Evolutionary conservation across 169 alveolate genomes (phyloP).

Genomic region (Toxoplasma gondii): DNA sequence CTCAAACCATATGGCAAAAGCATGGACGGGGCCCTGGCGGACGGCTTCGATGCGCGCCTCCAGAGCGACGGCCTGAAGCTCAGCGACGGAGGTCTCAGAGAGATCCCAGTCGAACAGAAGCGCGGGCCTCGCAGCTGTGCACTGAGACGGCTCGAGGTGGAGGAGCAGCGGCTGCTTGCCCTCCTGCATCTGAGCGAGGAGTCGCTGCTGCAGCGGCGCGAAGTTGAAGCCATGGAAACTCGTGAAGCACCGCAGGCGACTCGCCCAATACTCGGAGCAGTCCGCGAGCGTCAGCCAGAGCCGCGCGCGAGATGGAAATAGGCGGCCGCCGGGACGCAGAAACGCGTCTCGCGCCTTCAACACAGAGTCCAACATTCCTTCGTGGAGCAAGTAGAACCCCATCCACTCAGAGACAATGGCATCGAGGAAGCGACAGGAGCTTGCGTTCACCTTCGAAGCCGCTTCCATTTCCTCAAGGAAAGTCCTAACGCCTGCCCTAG

Average conservation of each 20-base stretch:
- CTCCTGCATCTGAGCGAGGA: not conserved
- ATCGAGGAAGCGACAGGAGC: not conserved
- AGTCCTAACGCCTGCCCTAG: not conserved
- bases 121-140: not conserved
- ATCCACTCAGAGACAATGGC: conserved; percentile 81
- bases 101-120: conserved; percentile 20
- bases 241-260: not conserved
- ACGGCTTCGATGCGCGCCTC: not conserved
- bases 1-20: conserved; percentile 54
- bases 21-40: conserved; percentile 34
- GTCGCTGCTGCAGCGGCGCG: conserved; percentile 44
- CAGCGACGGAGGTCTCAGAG: not conserved
- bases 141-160: conserved; percentile 1
- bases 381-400: conserved; percentile 89
- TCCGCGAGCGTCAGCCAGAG: not conserved
- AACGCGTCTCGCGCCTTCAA: conserved; percentile 87
- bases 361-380: conserved; percentile 87
- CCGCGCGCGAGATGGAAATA: conserved; percentile 37
- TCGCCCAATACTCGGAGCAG: conserved; percentile 4
- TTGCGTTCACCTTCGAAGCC: not conserved
- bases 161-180: conserved; percentile 30
- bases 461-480: not conserved
- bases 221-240: conserved; percentile 39
- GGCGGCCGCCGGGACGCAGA: conserved; percentile 69
- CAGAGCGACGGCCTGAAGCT: not conserved